Conservation (phyloP, 805 yeast species). For the Candida sithepensis region DNA sequence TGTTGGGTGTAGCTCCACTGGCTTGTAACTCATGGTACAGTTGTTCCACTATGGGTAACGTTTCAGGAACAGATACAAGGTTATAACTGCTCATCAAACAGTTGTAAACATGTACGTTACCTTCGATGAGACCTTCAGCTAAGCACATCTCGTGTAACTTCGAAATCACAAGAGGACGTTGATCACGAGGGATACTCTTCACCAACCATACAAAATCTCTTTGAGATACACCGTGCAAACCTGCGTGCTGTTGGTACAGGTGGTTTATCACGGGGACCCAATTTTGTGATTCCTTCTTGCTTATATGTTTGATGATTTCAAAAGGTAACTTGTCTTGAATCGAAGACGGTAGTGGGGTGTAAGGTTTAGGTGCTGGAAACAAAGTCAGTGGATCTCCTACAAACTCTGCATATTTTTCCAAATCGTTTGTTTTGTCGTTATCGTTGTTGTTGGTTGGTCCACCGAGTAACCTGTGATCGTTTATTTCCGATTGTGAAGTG, state of each 20-base stretch:
- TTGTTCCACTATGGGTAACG: conserved; percentile 31
- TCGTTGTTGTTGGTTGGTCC: background rate
- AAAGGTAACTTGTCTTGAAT: conserved; percentile 36
- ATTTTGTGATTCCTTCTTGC: conserved; percentile 37
- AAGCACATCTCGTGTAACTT: conserved; percentile 35
- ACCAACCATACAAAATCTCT: conserved; percentile 37
- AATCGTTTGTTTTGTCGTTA: background rate
- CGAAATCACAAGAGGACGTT: conserved; percentile 34
- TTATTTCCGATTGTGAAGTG: conserved; percentile 9
- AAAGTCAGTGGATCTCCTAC: conserved; percentile 11
- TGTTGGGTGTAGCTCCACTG: conserved; percentile 29
- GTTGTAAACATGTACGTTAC: conserved; percentile 34
- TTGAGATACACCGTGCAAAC: conserved; percentile 31
- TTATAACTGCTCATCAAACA: conserved; percentile 34
- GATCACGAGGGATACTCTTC: conserved; percentile 37
- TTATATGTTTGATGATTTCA: conserved; percentile 37
- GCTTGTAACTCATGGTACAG: conserved; percentile 28
- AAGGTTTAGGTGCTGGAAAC: conserved; percentile 26
- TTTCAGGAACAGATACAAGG: conserved; percentile 11
- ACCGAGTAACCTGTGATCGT: background rate
- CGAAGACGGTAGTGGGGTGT: conserved; percentile 32
- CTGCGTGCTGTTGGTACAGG: conserved; percentile 28
- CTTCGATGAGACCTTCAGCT: conserved; percentile 29
- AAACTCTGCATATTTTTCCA: background rate
- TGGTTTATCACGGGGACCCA: conserved; percentile 46